Evolutionary conservation across 257 asterid genomes (phyloP).

Genomic region (Forsythia viridissima): DNA sequence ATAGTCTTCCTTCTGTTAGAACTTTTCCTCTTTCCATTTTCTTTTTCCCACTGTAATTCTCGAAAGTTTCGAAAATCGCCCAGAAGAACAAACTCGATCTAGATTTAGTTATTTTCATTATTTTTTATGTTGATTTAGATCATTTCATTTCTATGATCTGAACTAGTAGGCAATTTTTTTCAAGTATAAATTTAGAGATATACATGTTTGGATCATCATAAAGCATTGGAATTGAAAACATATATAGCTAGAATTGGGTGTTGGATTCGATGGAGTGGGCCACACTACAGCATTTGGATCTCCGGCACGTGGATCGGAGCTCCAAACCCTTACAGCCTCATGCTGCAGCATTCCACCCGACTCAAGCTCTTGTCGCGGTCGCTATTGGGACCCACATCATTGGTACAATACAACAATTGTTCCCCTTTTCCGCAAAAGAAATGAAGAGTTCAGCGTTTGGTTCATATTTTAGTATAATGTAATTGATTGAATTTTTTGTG

Average conservation of each 20-base stretch:
- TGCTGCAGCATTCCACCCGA: slow-evolving; percentile 92
- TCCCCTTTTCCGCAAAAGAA: neutral
- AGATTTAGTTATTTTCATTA: neutral
- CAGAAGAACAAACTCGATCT: neutral
- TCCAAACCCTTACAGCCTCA: slow-evolving; percentile 94
- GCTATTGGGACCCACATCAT: slow-evolving; percentile 76
- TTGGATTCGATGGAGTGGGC: slow-evolving; percentile 82
- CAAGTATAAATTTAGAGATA: neutral
- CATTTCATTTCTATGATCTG: neutral
- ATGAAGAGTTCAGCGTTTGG: neutral
- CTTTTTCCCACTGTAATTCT: neutral
- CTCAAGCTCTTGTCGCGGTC: slow-evolving; percentile 79
- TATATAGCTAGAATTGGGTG: slow-evolving; percentile 17
- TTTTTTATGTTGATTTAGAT: neutral
- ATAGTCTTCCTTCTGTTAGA: too few species aligned
- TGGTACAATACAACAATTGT: slow-evolving; percentile 39
- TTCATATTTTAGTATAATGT: slow-evolving; percentile 2
- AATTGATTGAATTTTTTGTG: slow-evolving; percentile 16
- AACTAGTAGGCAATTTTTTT: neutral
- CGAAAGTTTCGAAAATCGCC: neutral
- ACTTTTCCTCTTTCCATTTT: neutral
- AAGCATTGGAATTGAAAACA: slow-evolving; percentile 2
- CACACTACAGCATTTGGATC: slow-evolving; percentile 94
- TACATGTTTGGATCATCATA: slow-evolving; percentile 18
- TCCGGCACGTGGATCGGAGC: slow-evolving; percentile 94